These are phyloP conservation scores for Penicillium sp. DNA, from an alignment of 2,329 filamentous ascomycete genomes.

Conservation along the genomic window DNA sequence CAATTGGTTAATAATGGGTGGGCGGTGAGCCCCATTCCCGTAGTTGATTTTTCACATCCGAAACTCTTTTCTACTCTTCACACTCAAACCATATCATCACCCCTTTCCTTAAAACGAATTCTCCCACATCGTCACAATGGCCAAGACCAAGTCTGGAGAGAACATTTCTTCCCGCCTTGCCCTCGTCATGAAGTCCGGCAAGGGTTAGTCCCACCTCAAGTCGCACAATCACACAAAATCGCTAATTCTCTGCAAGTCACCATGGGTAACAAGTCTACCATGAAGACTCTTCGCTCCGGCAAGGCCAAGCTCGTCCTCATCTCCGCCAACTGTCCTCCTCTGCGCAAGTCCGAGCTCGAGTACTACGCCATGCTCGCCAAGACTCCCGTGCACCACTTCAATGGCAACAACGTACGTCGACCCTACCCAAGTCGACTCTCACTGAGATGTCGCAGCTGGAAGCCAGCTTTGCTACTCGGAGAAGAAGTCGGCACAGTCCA, in stretches of 20 bases:
- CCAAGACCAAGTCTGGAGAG: constrained; percentile 68
- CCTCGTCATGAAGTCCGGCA: constrained; percentile 60
- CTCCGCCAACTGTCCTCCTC: constrained; percentile 90
- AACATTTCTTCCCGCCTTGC: constrained; percentile 67
- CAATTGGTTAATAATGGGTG: constrained; percentile 1
- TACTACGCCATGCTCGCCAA: constrained; percentile 91
- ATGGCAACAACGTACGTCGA: constrained; percentile 93
- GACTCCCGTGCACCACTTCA: constrained; percentile 96
- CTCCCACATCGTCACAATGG: constrained; percentile 53
- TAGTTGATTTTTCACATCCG: neutral
- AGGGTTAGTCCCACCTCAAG: constrained; percentile 20
- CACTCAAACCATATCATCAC: neutral
- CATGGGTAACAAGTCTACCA: constrained; percentile 81
- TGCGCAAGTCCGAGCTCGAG: constrained; percentile 97
- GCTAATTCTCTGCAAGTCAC: constrained; percentile 52
- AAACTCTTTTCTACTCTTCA: constrained; percentile 3
- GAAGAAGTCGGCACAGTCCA: constrained; percentile 20
- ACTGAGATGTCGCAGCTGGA: constrained; percentile 15
- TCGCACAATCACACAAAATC: neutral
- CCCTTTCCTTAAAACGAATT: constrained; percentile 3
- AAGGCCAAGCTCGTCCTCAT: constrained; percentile 99
- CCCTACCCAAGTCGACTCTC: constrained; percentile 14
- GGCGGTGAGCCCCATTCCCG: neutral
- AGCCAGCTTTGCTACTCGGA: constrained; percentile 26
- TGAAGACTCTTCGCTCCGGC: constrained; percentile 87